phyloP scores from a whole-genome alignment of 2,329 filamentous ascomycete genomes.

The Cercospora sp. region DNA sequence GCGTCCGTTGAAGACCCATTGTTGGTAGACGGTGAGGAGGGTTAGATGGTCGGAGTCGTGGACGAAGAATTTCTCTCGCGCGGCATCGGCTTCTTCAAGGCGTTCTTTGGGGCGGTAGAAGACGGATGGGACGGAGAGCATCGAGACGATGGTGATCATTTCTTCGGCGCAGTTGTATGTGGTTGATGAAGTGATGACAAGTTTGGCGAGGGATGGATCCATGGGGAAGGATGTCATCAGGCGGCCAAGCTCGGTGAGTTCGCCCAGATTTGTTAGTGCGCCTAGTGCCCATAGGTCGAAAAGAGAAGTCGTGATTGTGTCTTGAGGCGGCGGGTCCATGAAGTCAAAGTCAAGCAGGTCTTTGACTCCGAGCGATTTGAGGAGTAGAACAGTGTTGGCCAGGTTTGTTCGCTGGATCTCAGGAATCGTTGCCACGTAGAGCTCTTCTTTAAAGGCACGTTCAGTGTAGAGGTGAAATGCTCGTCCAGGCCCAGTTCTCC shows the following conservation, averaged over 20 bases:
- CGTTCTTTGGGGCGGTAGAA: constrained; percentile 97
- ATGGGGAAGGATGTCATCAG: constrained; percentile 98
- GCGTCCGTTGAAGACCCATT: constrained; percentile 89
- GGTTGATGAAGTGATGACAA: constrained; percentile 79
- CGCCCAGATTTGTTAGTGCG: constrained; percentile 88
- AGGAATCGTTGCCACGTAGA: constrained; percentile 95
- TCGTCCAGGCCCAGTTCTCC: constrained; percentile 91
- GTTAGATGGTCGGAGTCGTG: constrained; percentile 96
- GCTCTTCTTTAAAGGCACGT: constrained; percentile 89
- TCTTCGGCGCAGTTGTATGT: constrained; percentile 88
- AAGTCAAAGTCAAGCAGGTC: constrained; percentile 97
- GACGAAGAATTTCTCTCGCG: constrained; percentile 97
- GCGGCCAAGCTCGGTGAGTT: constrained; percentile 79
- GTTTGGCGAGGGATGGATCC: constrained; percentile 92
- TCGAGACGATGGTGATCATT: constrained; percentile 96
- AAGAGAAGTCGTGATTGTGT: constrained; percentile 93
- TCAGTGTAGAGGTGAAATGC: constrained; percentile 94
- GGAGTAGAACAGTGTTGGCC: constrained; percentile 86
- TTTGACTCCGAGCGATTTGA: constrained; percentile 92
- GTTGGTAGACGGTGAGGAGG: constrained; percentile 89
- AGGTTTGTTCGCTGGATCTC: constrained; percentile 97
- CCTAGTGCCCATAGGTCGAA: constrained; percentile 97
- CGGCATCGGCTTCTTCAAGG: constrained; percentile 92
- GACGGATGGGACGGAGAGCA: constrained; percentile 94
- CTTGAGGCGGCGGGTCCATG: constrained; percentile 97